phyloP scores from a whole-genome alignment of 1,139 yeast species.

The Magnusiomyces tetraspermus region DNA sequence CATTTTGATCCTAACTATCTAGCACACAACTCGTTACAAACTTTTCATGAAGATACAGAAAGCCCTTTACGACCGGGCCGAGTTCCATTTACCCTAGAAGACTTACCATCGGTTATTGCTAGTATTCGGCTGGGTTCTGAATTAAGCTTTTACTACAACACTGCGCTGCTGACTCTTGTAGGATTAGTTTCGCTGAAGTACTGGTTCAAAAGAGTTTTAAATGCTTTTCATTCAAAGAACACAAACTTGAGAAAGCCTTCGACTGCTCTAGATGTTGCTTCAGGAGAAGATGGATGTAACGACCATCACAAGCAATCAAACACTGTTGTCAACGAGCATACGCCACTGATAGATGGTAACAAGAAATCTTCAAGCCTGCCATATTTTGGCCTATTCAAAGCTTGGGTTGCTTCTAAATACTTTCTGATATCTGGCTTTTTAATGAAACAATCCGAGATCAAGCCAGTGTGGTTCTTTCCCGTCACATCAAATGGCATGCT shows the following conservation, averaged over 20 bases:
- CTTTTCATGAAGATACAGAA: no score
- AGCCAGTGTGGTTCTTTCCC: conserved; percentile 1
- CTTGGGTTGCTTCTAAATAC: neutral
- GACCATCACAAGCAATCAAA: no score
- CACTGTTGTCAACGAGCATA: no score
- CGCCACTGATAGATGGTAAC: neutral
- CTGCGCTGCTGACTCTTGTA: neutral
- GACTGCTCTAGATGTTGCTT: neutral
- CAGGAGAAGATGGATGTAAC: neutral
- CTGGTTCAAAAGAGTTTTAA: neutral
- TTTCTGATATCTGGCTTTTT: conserved; percentile 4
- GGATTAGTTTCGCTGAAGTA: neutral
- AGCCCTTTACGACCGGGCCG: no score
- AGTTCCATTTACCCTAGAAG: neutral
- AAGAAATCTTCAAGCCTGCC: neutral
- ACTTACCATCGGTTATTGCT: neutral
- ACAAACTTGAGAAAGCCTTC: neutral
- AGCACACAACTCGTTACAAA: neutral
- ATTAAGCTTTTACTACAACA: neutral
- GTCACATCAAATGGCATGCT: no score
- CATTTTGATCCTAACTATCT: neutral
- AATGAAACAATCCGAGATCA: conserved; percentile 9
- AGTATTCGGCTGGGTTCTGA: neutral
- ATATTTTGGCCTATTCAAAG: neutral
- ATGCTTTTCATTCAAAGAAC: no score